Evolutionary conservation across 352 stramenopile genomes (phyloP).

Genomic region (Phytophthora nicotianae): DNA sequence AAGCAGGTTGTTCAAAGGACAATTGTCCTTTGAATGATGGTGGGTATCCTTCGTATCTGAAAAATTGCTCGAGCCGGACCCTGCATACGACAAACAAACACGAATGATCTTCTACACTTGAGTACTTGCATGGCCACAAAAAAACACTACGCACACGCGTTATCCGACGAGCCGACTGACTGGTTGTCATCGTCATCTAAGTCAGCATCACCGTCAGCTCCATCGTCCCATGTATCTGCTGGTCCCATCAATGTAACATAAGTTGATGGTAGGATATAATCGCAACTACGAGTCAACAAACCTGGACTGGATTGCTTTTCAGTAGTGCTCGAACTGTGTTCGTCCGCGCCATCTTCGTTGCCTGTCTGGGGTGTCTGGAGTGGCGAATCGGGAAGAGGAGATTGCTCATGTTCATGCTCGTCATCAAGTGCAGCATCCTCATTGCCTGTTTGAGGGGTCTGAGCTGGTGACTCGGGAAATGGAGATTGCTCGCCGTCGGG

Average conservation of each 20-base stretch:
- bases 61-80: conserved; percentile 33
- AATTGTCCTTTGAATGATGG: conserved; percentile 14
- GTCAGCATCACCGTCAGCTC: conserved; percentile 28
- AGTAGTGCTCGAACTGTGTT: conserved; percentile 37
- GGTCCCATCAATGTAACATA: neutral
- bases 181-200: conserved; percentile 40
- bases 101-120: conserved; percentile 2
- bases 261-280: conserved; percentile 7
- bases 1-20: conserved; percentile 8
- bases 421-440: conserved; percentile 3
- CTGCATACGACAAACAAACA: conserved; percentile 19
- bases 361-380: conserved; percentile 29
- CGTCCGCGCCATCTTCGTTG: conserved; percentile 32
- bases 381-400: conserved; percentile 14
- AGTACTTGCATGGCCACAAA: neutral
- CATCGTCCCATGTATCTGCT: conserved; percentile 32
- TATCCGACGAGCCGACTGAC: conserved; percentile 31
- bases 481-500: neutral
- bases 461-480: conserved; percentile 1
- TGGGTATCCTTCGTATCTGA: conserved; percentile 25
- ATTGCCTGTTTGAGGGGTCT: neutral
- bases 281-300: conserved; percentile 21
- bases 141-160: conserved; percentile 29
- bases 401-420: conserved; percentile 16
- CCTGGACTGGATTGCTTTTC: conserved; percentile 47